These are phyloP conservation scores for Apophysomyces elegans DNA, from an alignment of 371 early-diverging fungal species.

Conservation along the genomic window DNA sequence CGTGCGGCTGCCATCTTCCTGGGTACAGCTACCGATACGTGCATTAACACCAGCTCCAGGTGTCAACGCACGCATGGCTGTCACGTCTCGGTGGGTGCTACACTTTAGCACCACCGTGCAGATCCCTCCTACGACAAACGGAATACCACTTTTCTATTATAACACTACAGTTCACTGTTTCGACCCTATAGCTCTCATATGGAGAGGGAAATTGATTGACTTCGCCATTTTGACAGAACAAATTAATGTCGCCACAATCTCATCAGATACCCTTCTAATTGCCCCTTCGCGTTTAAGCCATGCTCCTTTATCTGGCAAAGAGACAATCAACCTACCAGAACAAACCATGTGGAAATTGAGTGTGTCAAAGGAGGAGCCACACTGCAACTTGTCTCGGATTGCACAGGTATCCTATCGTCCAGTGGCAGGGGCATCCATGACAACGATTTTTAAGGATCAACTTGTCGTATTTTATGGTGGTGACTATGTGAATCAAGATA, in stretches of 20 bases:
- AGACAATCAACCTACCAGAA: neutral
- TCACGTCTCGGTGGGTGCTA: slow-evolving; percentile 19
- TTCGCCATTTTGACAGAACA: slow-evolving; percentile 13
- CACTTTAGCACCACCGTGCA: slow-evolving; percentile 8
- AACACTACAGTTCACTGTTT: slow-evolving; percentile 20
- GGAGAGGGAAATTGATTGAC: slow-evolving; percentile 13
- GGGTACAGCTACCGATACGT: slow-evolving; percentile 7
- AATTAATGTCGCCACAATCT: slow-evolving; percentile 2
- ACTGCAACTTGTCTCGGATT: slow-evolving; percentile 9
- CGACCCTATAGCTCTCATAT: slow-evolving; percentile 15
- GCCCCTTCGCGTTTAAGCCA: neutral
- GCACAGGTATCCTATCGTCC: slow-evolving; percentile 14
- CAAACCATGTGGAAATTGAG: slow-evolving; percentile 12
- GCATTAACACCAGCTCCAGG: slow-evolving; percentile 8
- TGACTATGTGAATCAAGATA: slow-evolving; percentile 14
- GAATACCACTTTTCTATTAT: neutral
- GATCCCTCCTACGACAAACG: neutral
- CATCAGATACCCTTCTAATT: slow-evolving; percentile 1
- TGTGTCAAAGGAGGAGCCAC: slow-evolving; percentile 6
- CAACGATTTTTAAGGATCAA: slow-evolving; percentile 11
- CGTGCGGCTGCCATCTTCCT: slow-evolving; percentile 13
- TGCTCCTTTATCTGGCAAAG: neutral
- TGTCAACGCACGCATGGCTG: slow-evolving; percentile 11
- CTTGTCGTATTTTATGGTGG: slow-evolving; percentile 24
- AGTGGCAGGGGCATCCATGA: slow-evolving; percentile 14